Evolutionary conservation across 805 yeast genomes (phyloP).

Genomic region (Lachancea sp.): DNA sequence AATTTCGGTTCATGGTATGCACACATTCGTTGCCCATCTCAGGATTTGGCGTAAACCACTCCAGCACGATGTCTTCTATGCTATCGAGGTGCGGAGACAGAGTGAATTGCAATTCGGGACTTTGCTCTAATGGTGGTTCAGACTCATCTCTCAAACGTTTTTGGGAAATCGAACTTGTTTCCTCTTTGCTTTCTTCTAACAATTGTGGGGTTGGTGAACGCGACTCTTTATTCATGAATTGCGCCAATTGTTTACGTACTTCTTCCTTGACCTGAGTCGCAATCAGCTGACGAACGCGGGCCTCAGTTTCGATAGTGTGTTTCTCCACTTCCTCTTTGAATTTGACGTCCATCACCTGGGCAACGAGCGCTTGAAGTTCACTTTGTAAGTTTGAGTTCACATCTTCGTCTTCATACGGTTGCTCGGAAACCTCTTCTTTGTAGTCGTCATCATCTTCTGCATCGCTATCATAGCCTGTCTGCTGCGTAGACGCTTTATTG

Average conservation of each 20-base stretch:
- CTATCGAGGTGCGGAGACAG: constrained; percentile 16
- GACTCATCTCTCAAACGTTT: constrained; percentile 6
- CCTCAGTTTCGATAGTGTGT: constrained; percentile 7
- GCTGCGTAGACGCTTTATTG: not conserved
- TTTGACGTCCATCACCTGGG: constrained; percentile 22
- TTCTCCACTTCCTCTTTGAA: constrained; percentile 15
- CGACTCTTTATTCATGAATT: constrained; percentile 1
- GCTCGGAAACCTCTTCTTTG: constrained; percentile 5
- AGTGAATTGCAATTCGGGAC: constrained; percentile 9
- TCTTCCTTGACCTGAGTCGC: constrained; percentile 5
- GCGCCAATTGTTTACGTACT: constrained; percentile 8
- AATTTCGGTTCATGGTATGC: constrained; percentile 28
- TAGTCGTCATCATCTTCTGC: constrained; percentile 10
- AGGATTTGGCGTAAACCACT: constrained; percentile 33
- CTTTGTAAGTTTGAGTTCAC: constrained; percentile 15
- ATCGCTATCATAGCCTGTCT: constrained; percentile 3
- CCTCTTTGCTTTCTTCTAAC: not conserved
- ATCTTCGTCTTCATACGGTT: constrained; percentile 11
- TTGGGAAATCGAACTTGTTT: not conserved
- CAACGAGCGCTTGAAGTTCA: constrained; percentile 25
- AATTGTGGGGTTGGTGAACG: constrained; percentile 4
- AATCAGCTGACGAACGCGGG: not conserved
- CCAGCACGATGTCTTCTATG: constrained; percentile 26
- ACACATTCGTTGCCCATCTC: constrained; percentile 24
- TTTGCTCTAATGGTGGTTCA: constrained; percentile 2